A percentile compares a stretch with the other conserved stretches of the same genome.
These are phyloP conservation scores for Penicillium mononematosum DNA, from an alignment of 495 filamentous ascomycete species.

Conservation along the genomic window DNA sequence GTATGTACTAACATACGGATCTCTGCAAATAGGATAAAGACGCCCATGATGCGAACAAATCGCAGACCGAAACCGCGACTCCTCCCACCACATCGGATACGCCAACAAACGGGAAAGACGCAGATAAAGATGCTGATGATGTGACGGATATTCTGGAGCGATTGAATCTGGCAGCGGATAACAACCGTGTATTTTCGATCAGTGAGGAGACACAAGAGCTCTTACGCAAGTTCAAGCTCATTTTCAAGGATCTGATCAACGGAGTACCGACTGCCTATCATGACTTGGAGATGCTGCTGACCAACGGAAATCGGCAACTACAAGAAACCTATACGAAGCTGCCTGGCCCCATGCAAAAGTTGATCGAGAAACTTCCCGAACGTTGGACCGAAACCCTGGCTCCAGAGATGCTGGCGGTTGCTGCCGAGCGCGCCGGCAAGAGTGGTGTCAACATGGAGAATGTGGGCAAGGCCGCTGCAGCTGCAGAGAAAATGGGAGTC, in stretches of 20 bases:
- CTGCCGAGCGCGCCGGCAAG: slow-evolving; percentile 64
- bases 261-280: slow-evolving; percentile 90
- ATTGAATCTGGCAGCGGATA: slow-evolving; percentile 72
- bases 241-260: slow-evolving; percentile 88
- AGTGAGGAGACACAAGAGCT: slow-evolving; percentile 77
- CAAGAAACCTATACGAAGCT: slow-evolving; percentile 73
- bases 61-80: slow-evolving; percentile 9
- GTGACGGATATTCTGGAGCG: slow-evolving; percentile 73
- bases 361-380: slow-evolving; percentile 80
- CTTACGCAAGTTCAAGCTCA: slow-evolving; percentile 76
- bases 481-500: slow-evolving; percentile 51
- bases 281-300: slow-evolving; percentile 80
- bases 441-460: slow-evolving; percentile 61
- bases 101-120: slow-evolving; percentile 36
- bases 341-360: slow-evolving; percentile 78
- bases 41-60: background rate
- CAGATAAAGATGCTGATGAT: slow-evolving; percentile 66
- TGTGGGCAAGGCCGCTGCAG: slow-evolving; percentile 48
- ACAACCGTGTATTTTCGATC: slow-evolving; percentile 80
- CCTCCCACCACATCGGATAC: slow-evolving; percentile 14
- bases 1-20: slow-evolving; percentile 6
- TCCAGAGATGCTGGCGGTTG: slow-evolving; percentile 76
- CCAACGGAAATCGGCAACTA: slow-evolving; percentile 72
- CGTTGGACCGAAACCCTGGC: slow-evolving; percentile 72
- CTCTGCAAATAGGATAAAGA: slow-evolving; percentile 12